These are phyloP conservation scores for Triticum urartu DNA, from an alignment of 176 grass and related monocot species.

Conservation along the genomic window DNA sequence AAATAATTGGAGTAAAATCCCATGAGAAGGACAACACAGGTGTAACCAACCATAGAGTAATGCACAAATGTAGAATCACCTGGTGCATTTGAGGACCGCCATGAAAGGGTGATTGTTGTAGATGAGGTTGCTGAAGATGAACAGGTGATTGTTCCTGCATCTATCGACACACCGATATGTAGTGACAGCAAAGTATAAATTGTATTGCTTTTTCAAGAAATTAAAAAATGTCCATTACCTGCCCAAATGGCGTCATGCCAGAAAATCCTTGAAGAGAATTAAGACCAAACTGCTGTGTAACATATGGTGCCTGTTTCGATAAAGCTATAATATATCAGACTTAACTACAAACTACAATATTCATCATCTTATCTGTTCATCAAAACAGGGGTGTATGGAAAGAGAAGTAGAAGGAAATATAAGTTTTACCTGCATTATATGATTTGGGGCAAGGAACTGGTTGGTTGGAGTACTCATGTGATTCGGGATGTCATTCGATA, in stretches of 20 bases:
- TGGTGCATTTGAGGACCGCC: constrained; percentile 55
- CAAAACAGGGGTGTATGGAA: neutral
- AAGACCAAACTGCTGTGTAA: constrained; percentile 75
- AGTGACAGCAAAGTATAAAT: neutral
- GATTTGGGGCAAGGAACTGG: constrained; percentile 63
- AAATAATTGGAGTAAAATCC: neutral
- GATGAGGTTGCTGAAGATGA: constrained; percentile 50
- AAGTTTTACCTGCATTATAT: constrained; percentile 75
- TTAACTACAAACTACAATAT: neutral
- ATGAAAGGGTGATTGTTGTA: constrained; percentile 75
- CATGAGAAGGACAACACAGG: neutral
- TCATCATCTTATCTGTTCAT: neutral
- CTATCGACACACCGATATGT: constrained; percentile 29
- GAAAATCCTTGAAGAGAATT: constrained; percentile 72
- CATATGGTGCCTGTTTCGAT: constrained; percentile 62
- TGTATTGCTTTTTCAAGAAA: constrained; percentile 13
- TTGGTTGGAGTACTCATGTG: constrained; percentile 59
- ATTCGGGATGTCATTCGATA: constrained; percentile 57
- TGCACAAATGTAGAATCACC: constrained; percentile 36
- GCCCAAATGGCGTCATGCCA: constrained; percentile 73
- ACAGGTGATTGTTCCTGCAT: constrained; percentile 65
- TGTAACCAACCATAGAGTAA: neutral
- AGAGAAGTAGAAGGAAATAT: neutral
- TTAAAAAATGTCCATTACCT: constrained; percentile 44
- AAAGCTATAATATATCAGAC: constrained; percentile 19